Conservation (phyloP, 2,329 filamentous ascomycete genomes). For the Colletotrichum cordylinicola region DNA sequence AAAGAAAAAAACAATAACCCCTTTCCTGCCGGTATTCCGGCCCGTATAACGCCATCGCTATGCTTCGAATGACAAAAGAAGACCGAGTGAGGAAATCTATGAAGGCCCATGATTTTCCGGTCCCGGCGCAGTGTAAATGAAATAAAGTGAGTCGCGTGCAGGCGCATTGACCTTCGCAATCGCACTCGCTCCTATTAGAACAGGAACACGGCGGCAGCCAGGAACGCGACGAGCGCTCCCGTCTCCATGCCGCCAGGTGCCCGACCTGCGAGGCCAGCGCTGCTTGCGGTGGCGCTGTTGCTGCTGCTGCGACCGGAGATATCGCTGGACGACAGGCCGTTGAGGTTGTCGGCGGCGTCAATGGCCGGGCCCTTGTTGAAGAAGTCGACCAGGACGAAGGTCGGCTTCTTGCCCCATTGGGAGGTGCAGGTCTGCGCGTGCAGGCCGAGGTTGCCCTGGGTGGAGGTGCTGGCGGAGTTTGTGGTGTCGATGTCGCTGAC, state of each 20-base stretch:
- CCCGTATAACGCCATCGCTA: constrained; percentile 32
- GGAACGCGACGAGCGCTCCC: constrained; percentile 48
- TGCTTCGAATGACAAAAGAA: constrained; percentile 19
- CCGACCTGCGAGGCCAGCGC: constrained; percentile 12
- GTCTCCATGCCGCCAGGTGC: constrained; percentile 30
- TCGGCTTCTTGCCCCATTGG: constrained; percentile 69
- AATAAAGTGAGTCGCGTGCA: neutral
- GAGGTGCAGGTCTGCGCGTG: constrained; percentile 59
- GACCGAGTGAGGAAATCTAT: neutral
- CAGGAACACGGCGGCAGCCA: constrained; percentile 46
- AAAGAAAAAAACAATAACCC: neutral
- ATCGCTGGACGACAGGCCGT: constrained; percentile 50
- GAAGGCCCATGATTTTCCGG: neutral
- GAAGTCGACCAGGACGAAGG: constrained; percentile 81
- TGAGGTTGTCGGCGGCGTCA: constrained; percentile 71
- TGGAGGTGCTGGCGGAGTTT: constrained; percentile 65
- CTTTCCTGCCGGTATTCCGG: neutral
- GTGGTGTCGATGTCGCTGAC: constrained; percentile 65
- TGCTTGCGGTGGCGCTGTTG: constrained; percentile 23
- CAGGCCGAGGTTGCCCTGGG: constrained; percentile 57
- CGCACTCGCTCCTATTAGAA: constrained; percentile 25
- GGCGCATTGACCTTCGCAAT: neutral
- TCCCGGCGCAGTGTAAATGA: neutral
- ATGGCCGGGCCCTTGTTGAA: constrained; percentile 77
- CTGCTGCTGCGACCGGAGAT: constrained; percentile 38